Percentiles rank a stretch among this genome's conserved stretches.
These are phyloP conservation scores for Akebia trifoliata DNA, from an alignment of 164 flowering plant species.

Conservation along the genomic window DNA sequence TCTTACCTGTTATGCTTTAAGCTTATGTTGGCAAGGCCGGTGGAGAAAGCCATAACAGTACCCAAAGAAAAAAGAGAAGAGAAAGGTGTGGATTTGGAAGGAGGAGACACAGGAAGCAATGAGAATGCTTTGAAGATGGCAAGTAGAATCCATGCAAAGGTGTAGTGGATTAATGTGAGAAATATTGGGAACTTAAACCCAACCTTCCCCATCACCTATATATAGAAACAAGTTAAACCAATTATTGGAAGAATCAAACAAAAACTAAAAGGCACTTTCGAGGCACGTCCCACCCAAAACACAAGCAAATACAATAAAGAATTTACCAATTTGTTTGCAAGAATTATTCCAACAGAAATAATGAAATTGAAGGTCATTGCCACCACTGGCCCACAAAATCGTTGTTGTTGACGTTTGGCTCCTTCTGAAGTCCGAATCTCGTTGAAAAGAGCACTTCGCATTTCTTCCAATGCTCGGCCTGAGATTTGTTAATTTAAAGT, in stretches of 20 bases:
- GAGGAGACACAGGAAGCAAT: slow-evolving; percentile 69
- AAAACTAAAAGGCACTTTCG: too few relatives aligned
- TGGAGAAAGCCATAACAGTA: slow-evolving; percentile 69
- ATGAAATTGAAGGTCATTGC: slow-evolving; percentile 77
- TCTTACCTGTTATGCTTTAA: slow-evolving; percentile 66
- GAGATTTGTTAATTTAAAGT: not conserved
- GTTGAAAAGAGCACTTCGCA: slow-evolving; percentile 62
- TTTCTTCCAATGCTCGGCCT: slow-evolving; percentile 81
- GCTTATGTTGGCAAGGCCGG: slow-evolving; percentile 80
- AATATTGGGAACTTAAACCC: slow-evolving; percentile 80
- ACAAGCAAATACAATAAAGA: too few relatives aligned
- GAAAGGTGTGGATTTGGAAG: slow-evolving; percentile 69
- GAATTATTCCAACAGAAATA: slow-evolving; percentile 67
- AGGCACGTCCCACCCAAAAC: too few relatives aligned
- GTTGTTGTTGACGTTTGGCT: slow-evolving; percentile 77
- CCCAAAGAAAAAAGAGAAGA: slow-evolving; percentile 66
- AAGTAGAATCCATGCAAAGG: slow-evolving; percentile 58
- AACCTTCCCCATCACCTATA: slow-evolving; percentile 78
- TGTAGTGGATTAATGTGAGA: slow-evolving; percentile 76
- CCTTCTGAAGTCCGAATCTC: slow-evolving; percentile 78
- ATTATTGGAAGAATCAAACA: too few relatives aligned
- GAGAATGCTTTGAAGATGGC: slow-evolving; percentile 61
- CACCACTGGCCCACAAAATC: slow-evolving; percentile 64
- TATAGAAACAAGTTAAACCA: slow-evolving; percentile 3
- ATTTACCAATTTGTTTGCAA: slow-evolving; percentile 73